phyloP scores from a whole-genome alignment of 2,329 filamentous ascomycete genomes.

The Paecilomyces formosus region DNA sequence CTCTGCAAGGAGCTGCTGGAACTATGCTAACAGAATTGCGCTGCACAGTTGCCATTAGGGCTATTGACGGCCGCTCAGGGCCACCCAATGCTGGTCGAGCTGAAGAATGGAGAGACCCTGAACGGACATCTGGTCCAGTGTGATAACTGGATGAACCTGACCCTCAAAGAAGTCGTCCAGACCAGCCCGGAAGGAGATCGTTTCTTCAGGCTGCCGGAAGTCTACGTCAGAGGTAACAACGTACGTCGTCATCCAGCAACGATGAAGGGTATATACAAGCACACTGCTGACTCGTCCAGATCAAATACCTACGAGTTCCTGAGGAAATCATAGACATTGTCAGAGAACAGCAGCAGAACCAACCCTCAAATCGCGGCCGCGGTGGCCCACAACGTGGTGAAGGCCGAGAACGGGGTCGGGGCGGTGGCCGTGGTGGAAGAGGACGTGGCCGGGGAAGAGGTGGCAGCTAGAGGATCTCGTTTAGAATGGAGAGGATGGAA shows the following conservation, averaged over 20 bases:
- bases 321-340: slow-evolving; percentile 94
- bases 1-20: slow-evolving; percentile 2
- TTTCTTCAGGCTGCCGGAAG: slow-evolving; percentile 85
- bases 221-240: slow-evolving; percentile 96
- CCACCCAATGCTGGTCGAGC: slow-evolving; percentile 94
- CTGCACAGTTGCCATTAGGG: slow-evolving; percentile 55
- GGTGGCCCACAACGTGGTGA: slow-evolving; percentile 29
- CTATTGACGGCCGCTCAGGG: slow-evolving; percentile 93
- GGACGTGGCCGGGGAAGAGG: slow-evolving; percentile 38
- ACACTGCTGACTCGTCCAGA: slow-evolving; percentile 47
- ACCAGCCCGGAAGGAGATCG: slow-evolving; percentile 92
- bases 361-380: slow-evolving; percentile 39
- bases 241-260: slow-evolving; percentile 45
- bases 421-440: slow-evolving; percentile 36
- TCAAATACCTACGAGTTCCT: slow-evolving; percentile 94
- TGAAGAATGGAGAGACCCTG: slow-evolving; percentile 94
- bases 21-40: not conserved
- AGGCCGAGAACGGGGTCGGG: slow-evolving; percentile 32
- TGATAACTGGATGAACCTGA: slow-evolving; percentile 99
- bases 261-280: not conserved
- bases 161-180: slow-evolving; percentile 92
- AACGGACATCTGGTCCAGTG: slow-evolving; percentile 94
- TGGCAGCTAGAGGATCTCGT: slow-evolving; percentile 18
- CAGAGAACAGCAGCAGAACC: slow-evolving; percentile 80
- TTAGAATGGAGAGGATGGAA: slow-evolving; percentile 10